phyloP scores from a whole-genome alignment of 2,329 filamentous ascomycete genomes.

The Helminthosporium solani region DNA sequence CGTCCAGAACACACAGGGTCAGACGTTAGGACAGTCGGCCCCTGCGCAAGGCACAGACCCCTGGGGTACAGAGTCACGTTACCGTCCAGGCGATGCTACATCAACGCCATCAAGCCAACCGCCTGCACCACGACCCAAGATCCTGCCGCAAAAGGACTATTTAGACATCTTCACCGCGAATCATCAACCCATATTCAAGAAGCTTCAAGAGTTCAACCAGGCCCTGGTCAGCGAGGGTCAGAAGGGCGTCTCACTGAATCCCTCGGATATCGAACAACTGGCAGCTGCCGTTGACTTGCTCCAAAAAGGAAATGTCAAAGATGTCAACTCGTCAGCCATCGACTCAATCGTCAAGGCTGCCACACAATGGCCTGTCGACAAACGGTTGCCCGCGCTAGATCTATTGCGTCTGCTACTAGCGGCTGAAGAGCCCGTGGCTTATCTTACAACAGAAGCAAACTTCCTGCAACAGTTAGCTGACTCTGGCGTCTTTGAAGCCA shows the following conservation, averaged over 20 bases:
- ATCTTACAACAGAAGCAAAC: constrained; percentile 55
- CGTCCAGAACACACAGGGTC: constrained; percentile 81
- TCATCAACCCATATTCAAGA: constrained; percentile 68
- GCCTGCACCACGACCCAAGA: constrained; percentile 52
- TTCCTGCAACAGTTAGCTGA: constrained; percentile 62
- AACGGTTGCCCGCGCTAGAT: constrained; percentile 81
- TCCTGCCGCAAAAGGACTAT: constrained; percentile 77
- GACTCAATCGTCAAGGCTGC: constrained; percentile 69
- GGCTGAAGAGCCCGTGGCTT: constrained; percentile 64
- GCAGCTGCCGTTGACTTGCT: constrained; percentile 63
- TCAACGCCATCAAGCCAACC: constrained; percentile 36
- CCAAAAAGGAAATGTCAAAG: constrained; percentile 49
- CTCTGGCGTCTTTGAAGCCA: constrained; percentile 58
- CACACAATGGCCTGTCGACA: constrained; percentile 76
- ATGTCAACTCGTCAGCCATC: constrained; percentile 54
- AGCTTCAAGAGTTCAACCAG: constrained; percentile 73
- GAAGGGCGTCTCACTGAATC: constrained; percentile 73
- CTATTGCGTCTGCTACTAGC: constrained; percentile 80
- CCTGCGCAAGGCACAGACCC: constrained; percentile 61
- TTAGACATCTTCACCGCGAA: constrained; percentile 76
- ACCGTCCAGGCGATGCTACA: constrained; percentile 68
- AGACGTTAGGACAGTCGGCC: constrained; percentile 67
- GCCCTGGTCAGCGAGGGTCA: constrained; percentile 68
- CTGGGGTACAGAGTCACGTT: constrained; percentile 75
- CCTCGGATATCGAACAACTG: constrained; percentile 66